These are phyloP conservation scores for Cadophora malorum DNA, from an alignment of 2,329 filamentous ascomycete genomes.

Conservation along the genomic window DNA sequence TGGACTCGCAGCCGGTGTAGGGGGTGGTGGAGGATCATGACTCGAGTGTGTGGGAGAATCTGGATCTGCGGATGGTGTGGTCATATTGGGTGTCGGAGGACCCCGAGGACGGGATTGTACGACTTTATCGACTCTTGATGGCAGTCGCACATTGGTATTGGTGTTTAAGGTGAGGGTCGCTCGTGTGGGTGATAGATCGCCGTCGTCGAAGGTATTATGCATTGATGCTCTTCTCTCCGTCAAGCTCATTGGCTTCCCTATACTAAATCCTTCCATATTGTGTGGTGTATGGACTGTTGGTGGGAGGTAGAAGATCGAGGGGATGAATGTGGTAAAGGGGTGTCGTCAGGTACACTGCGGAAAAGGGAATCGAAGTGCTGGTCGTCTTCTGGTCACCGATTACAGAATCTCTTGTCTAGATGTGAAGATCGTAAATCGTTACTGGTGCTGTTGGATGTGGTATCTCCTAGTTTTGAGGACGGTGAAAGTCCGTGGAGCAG, in stretches of 20 bases:
- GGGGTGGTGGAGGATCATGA: conserved; percentile 63
- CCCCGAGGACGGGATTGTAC: conserved; percentile 59
- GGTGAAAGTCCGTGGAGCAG: not conserved
- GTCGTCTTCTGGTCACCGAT: not conserved
- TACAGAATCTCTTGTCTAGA: not conserved
- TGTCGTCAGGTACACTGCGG: not conserved
- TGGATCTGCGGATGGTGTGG: conserved; percentile 67
- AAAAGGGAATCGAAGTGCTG: not conserved
- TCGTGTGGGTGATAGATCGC: conserved; percentile 43
- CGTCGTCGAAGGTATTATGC: conserved; percentile 55
- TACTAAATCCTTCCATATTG: conserved; percentile 47
- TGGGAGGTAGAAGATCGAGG: not conserved
- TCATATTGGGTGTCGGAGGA: conserved; percentile 71
- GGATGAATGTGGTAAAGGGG: not conserved
- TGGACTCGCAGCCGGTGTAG: conserved; percentile 69
- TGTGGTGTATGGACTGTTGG: not conserved
- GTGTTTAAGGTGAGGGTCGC: conserved; percentile 55
- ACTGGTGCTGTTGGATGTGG: not conserved
- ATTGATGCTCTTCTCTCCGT: conserved; percentile 66
- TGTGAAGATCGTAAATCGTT: conserved; percentile 6
- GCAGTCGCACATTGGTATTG: conserved; percentile 46
- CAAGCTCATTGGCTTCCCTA: conserved; percentile 57
- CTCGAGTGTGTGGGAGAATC: conserved; percentile 51
- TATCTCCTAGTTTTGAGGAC: not conserved
- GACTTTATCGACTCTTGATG: conserved; percentile 60